Evolutionary conservation across 352 stramenopile species (phyloP), one percentile per base, ranked within the genome.

Genomic region (Phytophthora fragariae): DNA sequence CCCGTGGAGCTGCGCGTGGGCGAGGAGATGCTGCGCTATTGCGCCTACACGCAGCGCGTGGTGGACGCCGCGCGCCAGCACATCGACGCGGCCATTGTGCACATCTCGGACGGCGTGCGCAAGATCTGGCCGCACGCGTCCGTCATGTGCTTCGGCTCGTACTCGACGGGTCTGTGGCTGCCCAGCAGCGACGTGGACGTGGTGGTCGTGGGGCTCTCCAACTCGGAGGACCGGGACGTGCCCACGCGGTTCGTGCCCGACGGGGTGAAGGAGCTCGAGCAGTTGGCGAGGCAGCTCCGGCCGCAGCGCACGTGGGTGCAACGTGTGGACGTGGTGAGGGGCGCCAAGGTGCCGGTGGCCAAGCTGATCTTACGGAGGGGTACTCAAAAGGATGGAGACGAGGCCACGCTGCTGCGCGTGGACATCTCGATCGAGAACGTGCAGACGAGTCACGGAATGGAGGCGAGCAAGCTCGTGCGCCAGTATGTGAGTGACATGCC

Each of bases 351-450:
- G 24, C 91, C 91, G 0, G 92, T 98, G 3, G 91, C 93, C 24
- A 97, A 96, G 68, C 65, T 96, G 41, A 75, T 91, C 57, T 68
- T 95, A 46, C 82, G 82, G 7, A 79, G 80, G 14, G 74, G 78
- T n/a, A 79, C 80, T 35, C 65, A 59, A 24, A 66, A 68, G n/a
- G 65, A 75, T 11, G 63, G 62, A 33, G 71, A 74, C 14, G 60
- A 44, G 9, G 52, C 52, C 9, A 62, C 62, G n/a, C 35, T 80
- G 46, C 54, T 94, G 33, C 82, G 86, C 47, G 86, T 98, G 29
- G 92, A 98, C 69, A 94, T 98, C 49, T 96, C 90, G 6, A 95
- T 98, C 46, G 91, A 97, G 74, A 95, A 93, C 24, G 65, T 84
- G 7, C 92, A 98, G 66, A 96, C 89, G 2, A 79, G 72, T 33